Conservation (phyloP, 768 basidiomycete species). For the Termitomyces sp. region DNA sequence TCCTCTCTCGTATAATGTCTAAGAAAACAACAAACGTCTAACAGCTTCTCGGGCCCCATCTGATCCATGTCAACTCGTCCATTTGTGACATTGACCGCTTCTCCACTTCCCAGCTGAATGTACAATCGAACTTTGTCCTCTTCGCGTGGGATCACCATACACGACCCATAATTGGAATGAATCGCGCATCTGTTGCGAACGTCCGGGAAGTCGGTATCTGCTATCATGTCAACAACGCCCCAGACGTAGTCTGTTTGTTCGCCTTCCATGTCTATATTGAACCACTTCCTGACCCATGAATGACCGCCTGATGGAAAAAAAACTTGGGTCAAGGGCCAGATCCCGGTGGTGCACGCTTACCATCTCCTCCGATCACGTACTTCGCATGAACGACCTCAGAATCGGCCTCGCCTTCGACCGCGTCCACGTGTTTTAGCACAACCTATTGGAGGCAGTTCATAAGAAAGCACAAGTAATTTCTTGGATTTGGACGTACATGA, state of each 20-base stretch:
- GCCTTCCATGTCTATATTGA: conserved; percentile 70
- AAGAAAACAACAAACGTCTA: conserved; percentile 36
- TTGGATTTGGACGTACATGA: conserved; percentile 20
- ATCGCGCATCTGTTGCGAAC: conserved; percentile 60
- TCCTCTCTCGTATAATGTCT: not conserved
- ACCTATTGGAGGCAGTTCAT: conserved; percentile 26
- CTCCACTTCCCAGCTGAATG: conserved; percentile 54
- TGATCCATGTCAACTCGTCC: conserved; percentile 52
- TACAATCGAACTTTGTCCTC: conserved; percentile 66
- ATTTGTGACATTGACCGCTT: conserved; percentile 35
- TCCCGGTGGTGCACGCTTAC: conserved; percentile 26
- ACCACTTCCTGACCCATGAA: conserved; percentile 72
- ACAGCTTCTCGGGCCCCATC: conserved; percentile 43
- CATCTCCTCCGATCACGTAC: conserved; percentile 75
- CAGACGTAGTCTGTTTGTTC: conserved; percentile 76
- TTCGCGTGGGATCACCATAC: conserved; percentile 74
- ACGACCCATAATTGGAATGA: conserved; percentile 65
- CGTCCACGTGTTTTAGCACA: conserved; percentile 36
- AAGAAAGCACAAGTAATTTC: not conserved
- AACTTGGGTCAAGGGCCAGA: not conserved
- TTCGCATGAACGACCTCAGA: conserved; percentile 52
- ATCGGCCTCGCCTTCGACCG: conserved; percentile 25
- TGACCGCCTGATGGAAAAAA: conserved; percentile 55
- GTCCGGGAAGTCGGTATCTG: conserved; percentile 76
- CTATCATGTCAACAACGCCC: conserved; percentile 74